Percentiles rank a stretch among this genome's conserved stretches.
These are phyloP conservation scores for Gentiana macrophylla DNA, from an alignment of 257 asterid species.

Conservation along the genomic window DNA sequence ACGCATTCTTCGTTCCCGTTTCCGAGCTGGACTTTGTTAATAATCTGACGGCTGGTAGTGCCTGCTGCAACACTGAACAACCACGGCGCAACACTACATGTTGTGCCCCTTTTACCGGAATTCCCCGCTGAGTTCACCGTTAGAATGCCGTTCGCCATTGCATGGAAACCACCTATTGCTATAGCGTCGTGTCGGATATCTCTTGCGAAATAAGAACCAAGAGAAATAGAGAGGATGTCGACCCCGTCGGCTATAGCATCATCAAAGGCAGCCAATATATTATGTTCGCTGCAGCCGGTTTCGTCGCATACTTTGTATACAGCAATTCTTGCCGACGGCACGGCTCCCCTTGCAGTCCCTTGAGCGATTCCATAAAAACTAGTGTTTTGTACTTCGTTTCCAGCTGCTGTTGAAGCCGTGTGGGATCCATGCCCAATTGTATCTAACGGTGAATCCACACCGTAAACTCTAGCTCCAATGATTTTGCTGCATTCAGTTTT, in stretches of 20 bases:
- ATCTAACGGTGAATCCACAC: slow-evolving; percentile 34
- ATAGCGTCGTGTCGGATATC: slow-evolving; percentile 36
- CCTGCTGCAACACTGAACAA: slow-evolving; percentile 71
- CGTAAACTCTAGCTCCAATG: slow-evolving; percentile 64
- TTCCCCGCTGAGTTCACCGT: slow-evolving; percentile 70
- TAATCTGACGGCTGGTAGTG: slow-evolving; percentile 55
- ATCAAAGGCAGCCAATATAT: slow-evolving; percentile 43
- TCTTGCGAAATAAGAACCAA: slow-evolving; percentile 20
- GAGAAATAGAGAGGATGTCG: slow-evolving; percentile 49
- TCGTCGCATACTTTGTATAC: slow-evolving; percentile 51
- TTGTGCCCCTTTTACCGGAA: slow-evolving; percentile 30
- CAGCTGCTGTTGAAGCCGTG: slow-evolving; percentile 76
- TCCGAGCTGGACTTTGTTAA: too few relatives aligned
- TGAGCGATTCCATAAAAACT: slow-evolving; percentile 55
- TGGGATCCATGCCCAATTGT: slow-evolving; percentile 73
- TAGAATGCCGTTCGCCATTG: slow-evolving; percentile 45
- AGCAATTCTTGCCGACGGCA: slow-evolving; percentile 59
- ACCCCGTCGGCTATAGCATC: slow-evolving; percentile 67
- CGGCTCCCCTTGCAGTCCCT: slow-evolving; percentile 73
- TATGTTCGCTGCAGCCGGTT: slow-evolving; percentile 43
- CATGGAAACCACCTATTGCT: slow-evolving; percentile 63
- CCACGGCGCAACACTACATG: slow-evolving; percentile 71
- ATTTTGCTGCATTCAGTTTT: slow-evolving; percentile 33
- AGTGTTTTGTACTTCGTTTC: slow-evolving; percentile 40
- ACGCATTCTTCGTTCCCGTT: too few relatives aligned